These are phyloP conservation scores for Mycena galericulata DNA, from an alignment of 768 basidiomycete species.

Conservation along the genomic window DNA sequence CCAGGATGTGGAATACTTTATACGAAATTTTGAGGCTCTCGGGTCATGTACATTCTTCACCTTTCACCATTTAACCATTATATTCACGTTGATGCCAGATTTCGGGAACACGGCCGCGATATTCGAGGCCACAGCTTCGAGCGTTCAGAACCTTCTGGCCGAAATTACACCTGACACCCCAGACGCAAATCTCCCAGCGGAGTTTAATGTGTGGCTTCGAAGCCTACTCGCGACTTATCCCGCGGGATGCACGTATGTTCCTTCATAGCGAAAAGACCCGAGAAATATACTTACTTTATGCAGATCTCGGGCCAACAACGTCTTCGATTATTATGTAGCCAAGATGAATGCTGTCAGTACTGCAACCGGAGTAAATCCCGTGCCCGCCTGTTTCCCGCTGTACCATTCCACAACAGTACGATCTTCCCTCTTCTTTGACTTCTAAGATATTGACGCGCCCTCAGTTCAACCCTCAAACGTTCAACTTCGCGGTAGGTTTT, in stretches of 20 bases:
- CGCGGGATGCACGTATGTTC: too few relatives aligned
- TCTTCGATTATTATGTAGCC: too few relatives aligned
- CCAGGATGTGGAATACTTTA: constrained; percentile 2
- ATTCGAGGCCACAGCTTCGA: neutral
- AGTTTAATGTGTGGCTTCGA: neutral
- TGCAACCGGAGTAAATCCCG: too few relatives aligned
- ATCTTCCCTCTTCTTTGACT: neutral
- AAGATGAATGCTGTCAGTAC: too few relatives aligned
- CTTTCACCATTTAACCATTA: too few relatives aligned
- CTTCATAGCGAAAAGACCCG: too few relatives aligned
- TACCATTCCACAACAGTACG: neutral
- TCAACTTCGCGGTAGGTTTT: neutral
- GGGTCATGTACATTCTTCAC: neutral
- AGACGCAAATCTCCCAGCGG: neutral
- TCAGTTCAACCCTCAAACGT: neutral
- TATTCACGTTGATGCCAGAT: too few relatives aligned
- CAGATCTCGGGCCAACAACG: too few relatives aligned
- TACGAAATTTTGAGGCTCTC: neutral
- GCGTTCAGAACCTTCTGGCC: neutral
- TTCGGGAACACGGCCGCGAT: neutral
- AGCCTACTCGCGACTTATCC: neutral
- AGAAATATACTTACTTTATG: too few relatives aligned
- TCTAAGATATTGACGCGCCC: neutral
- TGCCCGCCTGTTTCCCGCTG: too few relatives aligned
- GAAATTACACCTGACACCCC: constrained; percentile 2